Evolutionary conservation across 2,329 filamentous ascomycete genomes (phyloP).

Genomic region (Penicillium sp.): DNA sequence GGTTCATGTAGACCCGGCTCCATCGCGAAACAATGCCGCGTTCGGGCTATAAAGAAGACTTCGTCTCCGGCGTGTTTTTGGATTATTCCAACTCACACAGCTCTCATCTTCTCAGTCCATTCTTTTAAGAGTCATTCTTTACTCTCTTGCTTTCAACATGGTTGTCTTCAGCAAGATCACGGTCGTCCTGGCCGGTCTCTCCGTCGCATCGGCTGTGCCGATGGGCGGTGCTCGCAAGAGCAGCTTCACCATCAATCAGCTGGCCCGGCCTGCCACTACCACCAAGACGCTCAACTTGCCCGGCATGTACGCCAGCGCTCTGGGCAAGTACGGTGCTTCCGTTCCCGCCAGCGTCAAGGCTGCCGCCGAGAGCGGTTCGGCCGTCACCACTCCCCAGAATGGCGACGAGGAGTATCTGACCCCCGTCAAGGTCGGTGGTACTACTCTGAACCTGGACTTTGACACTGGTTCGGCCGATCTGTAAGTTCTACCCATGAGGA

Average conservation of each 20-base stretch:
- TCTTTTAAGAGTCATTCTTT: slow-evolving; percentile 15
- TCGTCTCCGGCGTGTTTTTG: slow-evolving; percentile 5
- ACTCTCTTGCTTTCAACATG: slow-evolving; percentile 24
- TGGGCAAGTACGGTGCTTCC: slow-evolving; percentile 31
- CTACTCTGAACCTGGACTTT: slow-evolving; percentile 64
- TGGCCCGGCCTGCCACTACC: slow-evolving; percentile 18
- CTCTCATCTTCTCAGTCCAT: slow-evolving; percentile 10
- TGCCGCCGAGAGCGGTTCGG: slow-evolving; percentile 33
- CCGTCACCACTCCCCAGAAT: slow-evolving; percentile 46
- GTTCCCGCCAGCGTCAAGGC: slow-evolving; percentile 31
- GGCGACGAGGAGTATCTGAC: slow-evolving; percentile 60
- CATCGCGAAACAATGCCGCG: not conserved
- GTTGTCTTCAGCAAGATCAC: slow-evolving; percentile 36
- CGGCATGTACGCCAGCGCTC: slow-evolving; percentile 27
- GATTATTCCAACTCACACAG: slow-evolving; percentile 4
- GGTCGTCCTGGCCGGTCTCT: slow-evolving; percentile 26
- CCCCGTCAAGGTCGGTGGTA: slow-evolving; percentile 63
- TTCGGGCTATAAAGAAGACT: slow-evolving; percentile 27
- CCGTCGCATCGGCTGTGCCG: slow-evolving; percentile 30
- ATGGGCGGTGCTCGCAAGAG: slow-evolving; percentile 23
- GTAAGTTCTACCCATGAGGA: slow-evolving; percentile 43
- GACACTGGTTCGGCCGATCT: slow-evolving; percentile 70
- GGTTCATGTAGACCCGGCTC: not conserved
- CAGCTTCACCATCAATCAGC: slow-evolving; percentile 34
- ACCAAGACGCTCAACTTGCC: slow-evolving; percentile 29